A percentile compares a stretch with the other conserved stretches of the same genome.
Evolutionary conservation across 306 rosid genomes (phyloP).

Genomic region (Inga laurina): DNA sequence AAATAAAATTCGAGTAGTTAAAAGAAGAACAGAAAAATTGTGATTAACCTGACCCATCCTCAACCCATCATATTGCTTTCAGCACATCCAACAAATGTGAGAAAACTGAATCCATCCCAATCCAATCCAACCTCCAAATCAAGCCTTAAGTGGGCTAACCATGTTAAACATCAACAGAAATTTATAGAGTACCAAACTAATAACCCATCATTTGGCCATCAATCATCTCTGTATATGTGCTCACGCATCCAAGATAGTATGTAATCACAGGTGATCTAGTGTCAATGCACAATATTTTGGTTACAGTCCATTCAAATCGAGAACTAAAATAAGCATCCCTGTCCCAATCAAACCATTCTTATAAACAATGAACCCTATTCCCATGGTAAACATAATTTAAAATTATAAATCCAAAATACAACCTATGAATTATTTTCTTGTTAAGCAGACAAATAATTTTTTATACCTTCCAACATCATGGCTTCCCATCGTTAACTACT

Average conservation of each 20-base stretch:
- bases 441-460: neutral
- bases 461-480: neutral
- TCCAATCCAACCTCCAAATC: neutral
- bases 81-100: neutral
- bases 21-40: neutral
- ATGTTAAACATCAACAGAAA: conserved; percentile 12
- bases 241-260: neutral
- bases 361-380: neutral
- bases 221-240: neutral
- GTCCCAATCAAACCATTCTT: conserved; percentile 7
- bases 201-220: neutral
- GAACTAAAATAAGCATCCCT: neutral
- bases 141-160: neutral
- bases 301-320: conserved; percentile 4
- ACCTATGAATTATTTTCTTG: neutral
- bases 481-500: neutral
- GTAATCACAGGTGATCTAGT: neutral
- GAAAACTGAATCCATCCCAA: neutral
- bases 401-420: neutral
- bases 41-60: neutral
- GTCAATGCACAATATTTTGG: neutral
- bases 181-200: neutral
- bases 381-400: conserved; percentile 1
- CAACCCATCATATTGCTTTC: neutral
- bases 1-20: neutral